Percentiles rank a stretch among this genome's conserved stretches.
These are phyloP conservation scores for Solanum tacnaense DNA, from an alignment of 257 asterid species.

Conservation along the genomic window DNA sequence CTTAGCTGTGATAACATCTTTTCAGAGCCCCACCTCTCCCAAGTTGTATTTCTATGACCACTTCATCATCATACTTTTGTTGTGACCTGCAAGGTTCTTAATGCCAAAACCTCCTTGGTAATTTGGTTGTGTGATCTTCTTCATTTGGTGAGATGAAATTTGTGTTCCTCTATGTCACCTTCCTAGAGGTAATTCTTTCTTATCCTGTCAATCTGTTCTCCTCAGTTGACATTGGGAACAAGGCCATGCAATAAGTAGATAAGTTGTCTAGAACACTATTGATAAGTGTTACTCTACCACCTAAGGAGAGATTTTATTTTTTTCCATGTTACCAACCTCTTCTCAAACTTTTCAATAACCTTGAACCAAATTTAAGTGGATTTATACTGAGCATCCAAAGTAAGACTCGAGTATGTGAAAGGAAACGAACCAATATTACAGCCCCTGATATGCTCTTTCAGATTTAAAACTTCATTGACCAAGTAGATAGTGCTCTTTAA, in stretches of 20 bases:
- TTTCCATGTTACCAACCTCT: background rate
- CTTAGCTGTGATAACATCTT: background rate
- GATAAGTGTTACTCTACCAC: background rate
- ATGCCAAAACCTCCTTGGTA: background rate
- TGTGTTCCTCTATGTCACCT: background rate
- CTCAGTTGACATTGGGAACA: background rate
- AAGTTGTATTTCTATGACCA: background rate
- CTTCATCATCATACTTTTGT: background rate
- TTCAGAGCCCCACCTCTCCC: too few species aligned
- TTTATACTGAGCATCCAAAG: background rate
- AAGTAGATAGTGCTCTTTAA: background rate
- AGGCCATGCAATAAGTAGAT: background rate
- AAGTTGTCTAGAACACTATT: background rate
- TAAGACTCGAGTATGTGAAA: background rate
- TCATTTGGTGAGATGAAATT: background rate
- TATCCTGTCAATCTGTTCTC: background rate
- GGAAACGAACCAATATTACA: background rate
- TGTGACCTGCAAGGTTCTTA: background rate
- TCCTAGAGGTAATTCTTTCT: background rate
- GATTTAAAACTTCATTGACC: background rate
- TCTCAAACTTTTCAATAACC: background rate
- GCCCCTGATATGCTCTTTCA: background rate
- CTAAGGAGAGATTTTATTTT: background rate
- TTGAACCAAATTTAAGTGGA: background rate
- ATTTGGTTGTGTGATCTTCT: background rate